A percentile compares a stretch with the other conserved stretches of the same genome.
phyloP scores from a whole-genome alignment of 2,329 filamentous ascomycete genomes.

The Cladosporium sp. region DNA sequence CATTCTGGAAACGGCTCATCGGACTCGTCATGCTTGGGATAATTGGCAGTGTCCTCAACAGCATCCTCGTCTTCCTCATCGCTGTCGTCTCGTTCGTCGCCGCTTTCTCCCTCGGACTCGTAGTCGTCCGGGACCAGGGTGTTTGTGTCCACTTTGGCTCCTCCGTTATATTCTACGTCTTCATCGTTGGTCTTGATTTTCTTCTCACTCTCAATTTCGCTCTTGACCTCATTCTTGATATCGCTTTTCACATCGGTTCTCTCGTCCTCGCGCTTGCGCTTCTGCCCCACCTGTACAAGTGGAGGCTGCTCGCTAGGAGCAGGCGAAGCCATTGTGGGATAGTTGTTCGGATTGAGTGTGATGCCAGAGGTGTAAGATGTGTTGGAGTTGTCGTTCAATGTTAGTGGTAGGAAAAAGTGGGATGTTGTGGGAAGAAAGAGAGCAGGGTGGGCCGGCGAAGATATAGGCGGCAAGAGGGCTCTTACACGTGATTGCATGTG shows the following conservation, averaged over 20 bases:
- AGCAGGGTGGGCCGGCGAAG: background rate
- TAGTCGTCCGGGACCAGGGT: background rate
- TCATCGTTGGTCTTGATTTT: too few relatives aligned
- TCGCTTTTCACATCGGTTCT: background rate
- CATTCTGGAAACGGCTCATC: slow-evolving; percentile 18
- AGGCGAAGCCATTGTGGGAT: background rate
- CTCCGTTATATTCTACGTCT: slow-evolving; percentile 5
- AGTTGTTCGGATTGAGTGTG: background rate
- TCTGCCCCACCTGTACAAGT: background rate
- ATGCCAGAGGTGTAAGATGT: background rate
- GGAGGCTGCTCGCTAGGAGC: background rate
- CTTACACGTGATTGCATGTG: background rate
- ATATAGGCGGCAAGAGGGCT: background rate
- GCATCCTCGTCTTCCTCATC: slow-evolving; percentile 13
- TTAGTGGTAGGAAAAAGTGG: background rate
- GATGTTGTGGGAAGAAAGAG: background rate
- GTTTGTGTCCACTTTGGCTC: background rate
- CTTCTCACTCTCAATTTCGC: too few relatives aligned
- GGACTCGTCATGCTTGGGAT: slow-evolving; percentile 11
- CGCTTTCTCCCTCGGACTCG: background rate
- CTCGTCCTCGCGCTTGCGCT: background rate
- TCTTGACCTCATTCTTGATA: background rate
- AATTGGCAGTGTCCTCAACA: slow-evolving; percentile 1
- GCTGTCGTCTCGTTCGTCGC: background rate
- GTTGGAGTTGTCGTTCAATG: background rate